These are phyloP conservation scores for Septoria petroselini DNA, from an alignment of 2,329 filamentous ascomycete genomes.

Conservation along the genomic window DNA sequence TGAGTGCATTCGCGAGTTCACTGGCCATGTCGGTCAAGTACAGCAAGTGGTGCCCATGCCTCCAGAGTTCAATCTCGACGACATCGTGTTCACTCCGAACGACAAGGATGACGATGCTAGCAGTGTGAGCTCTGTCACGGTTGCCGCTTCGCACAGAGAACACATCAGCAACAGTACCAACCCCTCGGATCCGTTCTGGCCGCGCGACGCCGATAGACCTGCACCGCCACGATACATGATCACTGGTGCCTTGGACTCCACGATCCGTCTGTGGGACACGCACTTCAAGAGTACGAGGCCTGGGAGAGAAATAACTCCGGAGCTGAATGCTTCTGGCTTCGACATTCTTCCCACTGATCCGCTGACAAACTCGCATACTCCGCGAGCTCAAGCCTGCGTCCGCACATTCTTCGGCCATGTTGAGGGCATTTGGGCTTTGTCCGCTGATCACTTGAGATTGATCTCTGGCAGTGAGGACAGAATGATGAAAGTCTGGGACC, in stretches of 20 bases:
- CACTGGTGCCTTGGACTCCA: constrained; percentile 85
- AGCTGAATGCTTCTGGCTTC: constrained; percentile 14
- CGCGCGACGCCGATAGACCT: constrained; percentile 60
- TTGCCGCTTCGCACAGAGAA: constrained; percentile 24
- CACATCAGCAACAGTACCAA: constrained; percentile 8
- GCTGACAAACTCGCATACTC: constrained; percentile 37
- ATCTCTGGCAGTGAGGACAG: constrained; percentile 89
- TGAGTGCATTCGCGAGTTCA: constrained; percentile 70
- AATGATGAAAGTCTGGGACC: constrained; percentile 96
- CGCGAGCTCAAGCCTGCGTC: constrained; percentile 59
- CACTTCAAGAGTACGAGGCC: constrained; percentile 28
- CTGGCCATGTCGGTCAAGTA: constrained; percentile 91
- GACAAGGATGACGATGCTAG: constrained; percentile 52
- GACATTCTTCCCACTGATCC: constrained; percentile 36
- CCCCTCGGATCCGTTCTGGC: constrained; percentile 52
- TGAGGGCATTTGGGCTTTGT: constrained; percentile 91
- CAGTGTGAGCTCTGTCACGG: constrained; percentile 32
- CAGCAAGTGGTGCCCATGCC: constrained; percentile 86
- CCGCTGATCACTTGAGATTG: constrained; percentile 80
- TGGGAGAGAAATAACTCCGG: constrained; percentile 17
- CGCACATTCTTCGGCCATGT: constrained; percentile 95
- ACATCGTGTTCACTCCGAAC: constrained; percentile 51
- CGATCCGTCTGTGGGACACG: constrained; percentile 89
- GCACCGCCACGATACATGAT: constrained; percentile 87
- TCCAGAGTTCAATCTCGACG: constrained; percentile 84